Evolutionary conservation across 2,329 filamentous ascomycete species (phyloP), one percentile per base, ranked within the genome.

Genomic region (Elsinoe ampelina): DNA sequence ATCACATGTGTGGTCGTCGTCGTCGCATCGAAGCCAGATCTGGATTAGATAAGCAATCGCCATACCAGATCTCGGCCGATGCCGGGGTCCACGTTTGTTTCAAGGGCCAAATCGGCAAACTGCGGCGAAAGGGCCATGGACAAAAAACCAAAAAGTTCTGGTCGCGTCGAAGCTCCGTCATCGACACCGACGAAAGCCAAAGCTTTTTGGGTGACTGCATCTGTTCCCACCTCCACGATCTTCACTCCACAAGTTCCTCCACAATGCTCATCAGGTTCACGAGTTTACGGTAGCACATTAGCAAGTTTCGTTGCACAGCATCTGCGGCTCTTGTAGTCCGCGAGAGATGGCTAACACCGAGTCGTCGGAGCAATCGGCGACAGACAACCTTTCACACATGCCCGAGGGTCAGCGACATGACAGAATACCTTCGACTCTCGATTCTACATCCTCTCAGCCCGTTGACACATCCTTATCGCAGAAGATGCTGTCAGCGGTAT

Each of bases 401-500:
- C 54, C 65, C 61, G 64, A 64, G 58, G 71, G 70, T 36, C 71
- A 74, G 59, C 58, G 63, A 36, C 70, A 73, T 61, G 68, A 74
- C 58, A 67, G 68, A 67, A 65, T 70, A 69, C 54, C 58, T 15
- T 41, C 54, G 17, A n/a, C 47, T n/a, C 26, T 17, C 36, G 35
- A 58, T 10, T 19, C 32, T 20, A 8, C 15, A 15, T 19, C 32
- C 13, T 38, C 41, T 15, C 47, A 45, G 34, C 56, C 56, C 36
- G 72, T 78, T 22, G 84, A 92, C 60, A 89, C 95, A 62, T 90
- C 91, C 4, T 80, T 90, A 19, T 73, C 80, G 11, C 92, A 97
- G 75, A 93, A 92, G 76, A 98, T 98, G 93, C 71, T 95, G 56
- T 95, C 92, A 57, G 93, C 93, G 51, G 88, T 92, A 62, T 86